Evolutionary conservation across 2,329 filamentous ascomycete genomes (phyloP), one percentile per base, ranked within the genome.

Genomic region (Colletotrichum musae): DNA sequence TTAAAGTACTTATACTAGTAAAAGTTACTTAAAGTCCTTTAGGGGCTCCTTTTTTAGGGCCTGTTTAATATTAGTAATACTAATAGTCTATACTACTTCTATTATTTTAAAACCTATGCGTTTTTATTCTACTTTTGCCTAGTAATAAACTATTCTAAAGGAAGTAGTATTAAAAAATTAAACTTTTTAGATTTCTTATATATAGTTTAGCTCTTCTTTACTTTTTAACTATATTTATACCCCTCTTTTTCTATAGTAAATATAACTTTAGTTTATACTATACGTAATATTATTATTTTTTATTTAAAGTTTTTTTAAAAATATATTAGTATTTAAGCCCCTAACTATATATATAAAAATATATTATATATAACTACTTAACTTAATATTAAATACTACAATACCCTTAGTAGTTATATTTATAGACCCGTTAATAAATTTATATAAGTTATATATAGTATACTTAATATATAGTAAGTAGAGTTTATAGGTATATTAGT

Each of bases 61-160:
- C 6, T 56, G 5, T 26, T 28, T 21, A 41, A 56, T 39, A 43
- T 24, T 39, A 10, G 39, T 24, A n/a, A 39, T 5, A 21, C 24
- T 56, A 56, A 28, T 56, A 39, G 7, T 67, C 9, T n/a, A 66
- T 36, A 78, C 74, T 13, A 9, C 36, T 39, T 39, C 13, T 39
- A 39, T 59, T 78, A 54, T 2, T 21, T 21, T 21, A 21, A 21
- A 21, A 21, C 21, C 51, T 70, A 66, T 78, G 62, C n/a, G 77
- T 71, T 57, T 79, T 80, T 28, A 74, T 68, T 10, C 50, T 78
- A 21, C 77, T 68, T 0, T 53, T 62, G 53, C 79, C 79, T 10
- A 80, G 48, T 73, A 72, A 43, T 50, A 50, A 24, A 50, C 24
- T 72, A 48, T 70, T 65, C 59, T 43, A 28, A 68, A 60, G 52